Percentiles rank a stretch among this genome's conserved stretches.
These are phyloP conservation scores for Daldinia decipiens DNA, from an alignment of 495 filamentous ascomycete species.

Conservation along the genomic window DNA sequence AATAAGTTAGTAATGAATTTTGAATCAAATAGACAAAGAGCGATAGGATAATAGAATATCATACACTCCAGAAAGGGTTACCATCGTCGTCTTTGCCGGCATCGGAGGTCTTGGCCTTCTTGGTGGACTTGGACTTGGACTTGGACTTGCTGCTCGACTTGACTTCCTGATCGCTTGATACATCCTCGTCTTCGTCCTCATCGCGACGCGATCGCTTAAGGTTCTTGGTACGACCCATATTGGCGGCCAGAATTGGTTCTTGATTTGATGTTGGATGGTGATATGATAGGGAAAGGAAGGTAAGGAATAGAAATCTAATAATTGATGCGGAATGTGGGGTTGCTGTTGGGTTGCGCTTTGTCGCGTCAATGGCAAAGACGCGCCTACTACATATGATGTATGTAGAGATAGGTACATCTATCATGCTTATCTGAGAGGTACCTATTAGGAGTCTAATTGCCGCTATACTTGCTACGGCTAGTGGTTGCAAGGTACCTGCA, in stretches of 20 bases:
- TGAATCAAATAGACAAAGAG: slow-evolving; percentile 3
- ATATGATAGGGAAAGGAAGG: not conserved
- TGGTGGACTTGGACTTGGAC: slow-evolving; percentile 42
- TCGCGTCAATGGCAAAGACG: slow-evolving; percentile 34
- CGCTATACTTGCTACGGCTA: not conserved
- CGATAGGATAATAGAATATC: slow-evolving; percentile 22
- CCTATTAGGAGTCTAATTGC: not conserved
- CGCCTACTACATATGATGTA: slow-evolving; percentile 15
- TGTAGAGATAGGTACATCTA: not conserved
- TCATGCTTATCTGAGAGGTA: not conserved
- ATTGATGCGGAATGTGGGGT: slow-evolving; percentile 22
- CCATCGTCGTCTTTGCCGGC: slow-evolving; percentile 59
- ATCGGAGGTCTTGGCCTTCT: slow-evolving; percentile 53
- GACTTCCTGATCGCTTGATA: slow-evolving; percentile 39
- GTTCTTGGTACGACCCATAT: slow-evolving; percentile 37
- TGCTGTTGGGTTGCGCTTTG: slow-evolving; percentile 1
- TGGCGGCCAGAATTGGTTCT: not conserved
- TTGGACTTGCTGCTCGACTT: slow-evolving; percentile 44
- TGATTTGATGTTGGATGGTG: slow-evolving; percentile 2
- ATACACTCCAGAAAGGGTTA: slow-evolving; percentile 66
- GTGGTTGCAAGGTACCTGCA: slow-evolving; percentile 4
- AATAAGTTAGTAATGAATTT: slow-evolving; percentile 23
- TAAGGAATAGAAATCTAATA: not conserved
- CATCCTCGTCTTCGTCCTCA: slow-evolving; percentile 45
- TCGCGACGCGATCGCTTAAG: slow-evolving; percentile 43